Evolutionary conservation across 2,329 filamentous ascomycete genomes (phyloP), one percentile per base, ranked within the genome.

Genomic region (Neofusicoccum ribis): DNA sequence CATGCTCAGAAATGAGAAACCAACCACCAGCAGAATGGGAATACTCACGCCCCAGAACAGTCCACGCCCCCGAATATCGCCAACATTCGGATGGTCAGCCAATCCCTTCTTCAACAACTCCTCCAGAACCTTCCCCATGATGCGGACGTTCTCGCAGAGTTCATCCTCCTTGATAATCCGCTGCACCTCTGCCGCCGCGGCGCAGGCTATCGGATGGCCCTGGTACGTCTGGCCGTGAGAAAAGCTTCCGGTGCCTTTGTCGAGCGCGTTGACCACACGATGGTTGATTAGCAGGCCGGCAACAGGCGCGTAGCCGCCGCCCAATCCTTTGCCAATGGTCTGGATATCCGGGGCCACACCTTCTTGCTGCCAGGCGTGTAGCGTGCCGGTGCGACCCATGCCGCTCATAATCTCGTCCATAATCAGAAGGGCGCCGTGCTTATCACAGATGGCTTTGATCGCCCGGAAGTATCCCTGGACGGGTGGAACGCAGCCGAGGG

Each of bases 391-490:
- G 1, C 87, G 79, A 1, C 88, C 88, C 75, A 85, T 84, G 2
- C 88, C 88, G 54, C 85, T 89, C 89, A 93, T 91, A 50, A 92
- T 83, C 72, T 94, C 91, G 71, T 95, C 92, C 0, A 94, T 78
- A 51, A 94, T 89, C n/a, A 95, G 80, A 0, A 95, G 83, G 0
- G 89, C 87, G 0, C 89, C 91, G 71, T 94, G 82, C 67, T 85
- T 86, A 61, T 89, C 84, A 73, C 91, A 95, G 1, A 95, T 80
- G 1, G 80, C 78, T 70, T 85, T 85, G 76, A 94, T 86, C 0
- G 88, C 89, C 59, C 81, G 78, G 58, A 93, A 86, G 69, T 95
- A 95, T 0, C 90, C 90, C 0, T 81, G 78, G 0, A 89, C 82
- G 0, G 89, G 80, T 0, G 88, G 84, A 0, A 91, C 87, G 70